Base-by-base conservation (phyloP, 768 basidiomycete species). In the Hypholoma sublateritium region DNA sequence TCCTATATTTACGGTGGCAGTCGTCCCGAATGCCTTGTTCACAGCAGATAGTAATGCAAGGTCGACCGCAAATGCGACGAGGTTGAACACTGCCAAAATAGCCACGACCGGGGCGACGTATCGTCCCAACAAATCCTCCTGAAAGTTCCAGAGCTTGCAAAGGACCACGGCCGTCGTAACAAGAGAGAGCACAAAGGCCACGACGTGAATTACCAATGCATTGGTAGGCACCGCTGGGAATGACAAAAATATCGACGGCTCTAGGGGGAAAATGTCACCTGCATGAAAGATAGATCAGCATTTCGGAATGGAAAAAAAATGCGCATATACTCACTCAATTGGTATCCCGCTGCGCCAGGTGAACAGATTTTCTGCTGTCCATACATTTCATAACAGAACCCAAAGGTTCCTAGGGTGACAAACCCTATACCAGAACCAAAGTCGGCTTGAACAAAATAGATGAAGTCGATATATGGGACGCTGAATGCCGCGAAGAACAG, bases 381-480 rank as follows among this genome's bases (percentile, higher is more conserved):
- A 32, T 5, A 35, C 5, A 32, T 32, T 37, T 58, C 41, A 24
- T 22, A 56, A 42, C 60, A 61, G 28, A 48, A 43, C 17, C 57
- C 60, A 11, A 58, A 55, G 12, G 47, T 36, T 22, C 60, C 60
- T 16, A 61, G 51, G 13, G 57, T 56, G 22, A 61, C n/a, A 17
- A 36, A 17, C n/a, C 34, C 53, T 6, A 25, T 1, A 22, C 12
- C 17, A n/a, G 52, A 44, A 14, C 28, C n/a, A 25, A 41, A 14
- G 16, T 21, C 28, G 11, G 19, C 41, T 45, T 46, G 44, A 42
- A 53, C 53, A 21, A 53, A 53, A 24, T 46, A 53, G n/a, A 53
- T 32, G 16, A 35, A 21, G 34, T 53, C 17, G 42, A 53, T 21
- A 24, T 53, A 53, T 12, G 53, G 53, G 39, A 53, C 36, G 28